phyloP scores from a whole-genome alignment of 768 basidiomycete genomes.

The Amanita polypyramis region DNA sequence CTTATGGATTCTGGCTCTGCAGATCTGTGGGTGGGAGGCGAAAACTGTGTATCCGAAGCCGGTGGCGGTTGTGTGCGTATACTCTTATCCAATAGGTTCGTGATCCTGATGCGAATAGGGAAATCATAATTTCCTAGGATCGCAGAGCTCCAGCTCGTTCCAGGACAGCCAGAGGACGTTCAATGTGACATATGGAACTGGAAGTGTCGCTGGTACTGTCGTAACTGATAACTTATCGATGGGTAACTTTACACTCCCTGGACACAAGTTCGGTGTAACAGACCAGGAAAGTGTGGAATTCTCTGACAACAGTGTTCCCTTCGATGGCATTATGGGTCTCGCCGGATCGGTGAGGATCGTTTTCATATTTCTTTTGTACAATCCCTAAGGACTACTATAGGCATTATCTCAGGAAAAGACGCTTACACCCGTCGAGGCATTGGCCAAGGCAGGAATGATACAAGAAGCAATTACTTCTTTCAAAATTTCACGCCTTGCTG shows the following conservation, averaged over 20 bases:
- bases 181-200: constrained; percentile 60
- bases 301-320: constrained; percentile 33
- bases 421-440: constrained; percentile 61
- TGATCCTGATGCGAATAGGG: constrained; percentile 20
- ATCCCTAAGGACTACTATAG: constrained; percentile 17
- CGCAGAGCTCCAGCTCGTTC: constrained; percentile 53
- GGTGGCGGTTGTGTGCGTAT: constrained; percentile 31
- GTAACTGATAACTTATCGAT: constrained; percentile 53
- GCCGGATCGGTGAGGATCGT: constrained; percentile 48
- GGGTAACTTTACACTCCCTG: constrained; percentile 46
- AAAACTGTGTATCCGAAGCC: constrained; percentile 34
- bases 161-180: constrained; percentile 38
- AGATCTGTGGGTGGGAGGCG: constrained; percentile 56
- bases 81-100: neutral
- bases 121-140: constrained; percentile 57
- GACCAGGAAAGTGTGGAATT: constrained; percentile 52
- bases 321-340: constrained; percentile 73
- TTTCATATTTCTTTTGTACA: neutral
- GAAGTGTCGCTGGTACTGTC: constrained; percentile 54
- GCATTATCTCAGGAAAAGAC: constrained; percentile 54
- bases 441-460: constrained; percentile 49
- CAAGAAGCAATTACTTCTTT: constrained; percentile 59
- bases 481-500: constrained; percentile 69
- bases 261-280: constrained; percentile 63
- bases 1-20: constrained; percentile 67